A percentile compares a stretch with the other conserved stretches of the same genome.
phyloP scores from a whole-genome alignment of 768 basidiomycete genomes.

The Candolleomyces efflorescens region DNA sequence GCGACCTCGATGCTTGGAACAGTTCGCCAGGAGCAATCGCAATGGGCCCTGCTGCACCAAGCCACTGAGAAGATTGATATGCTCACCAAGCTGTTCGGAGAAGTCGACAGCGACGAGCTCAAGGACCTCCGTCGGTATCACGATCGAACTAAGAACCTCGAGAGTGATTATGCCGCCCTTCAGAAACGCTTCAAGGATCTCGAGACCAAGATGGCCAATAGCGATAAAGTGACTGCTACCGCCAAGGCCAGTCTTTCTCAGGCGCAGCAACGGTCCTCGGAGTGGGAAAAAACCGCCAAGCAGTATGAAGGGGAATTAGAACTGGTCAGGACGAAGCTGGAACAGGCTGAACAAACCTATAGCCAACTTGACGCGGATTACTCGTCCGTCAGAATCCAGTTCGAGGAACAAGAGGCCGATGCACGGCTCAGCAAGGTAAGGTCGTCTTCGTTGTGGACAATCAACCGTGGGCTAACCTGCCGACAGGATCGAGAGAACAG shows the following conservation, averaged over 20 bases:
- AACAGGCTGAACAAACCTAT: conserved; percentile 62
- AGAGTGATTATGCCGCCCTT: conserved; percentile 60
- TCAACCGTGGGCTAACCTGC: neutral
- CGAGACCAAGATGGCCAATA: conserved; percentile 56
- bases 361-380: conserved; percentile 69
- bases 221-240: conserved; percentile 53
- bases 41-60: conserved; percentile 74
- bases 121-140: conserved; percentile 65
- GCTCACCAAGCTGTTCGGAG: conserved; percentile 56
- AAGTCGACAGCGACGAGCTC: conserved; percentile 67
- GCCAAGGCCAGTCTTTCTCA: conserved; percentile 62
- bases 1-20: conserved; percentile 43
- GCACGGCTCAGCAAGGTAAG: conserved; percentile 63
- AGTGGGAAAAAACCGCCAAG: conserved; percentile 79
- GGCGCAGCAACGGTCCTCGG: conserved; percentile 72
- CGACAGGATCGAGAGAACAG: conserved; percentile 67
- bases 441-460: neutral
- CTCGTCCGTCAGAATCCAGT: conserved; percentile 60
- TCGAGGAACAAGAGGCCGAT: conserved; percentile 74
- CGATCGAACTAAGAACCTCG: conserved; percentile 58
- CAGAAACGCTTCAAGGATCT: conserved; percentile 74
- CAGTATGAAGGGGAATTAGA: conserved; percentile 66
- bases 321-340: conserved; percentile 52
- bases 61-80: conserved; percentile 70
- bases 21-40: conserved; percentile 57